Evolutionary conservation across 306 rosid species (phyloP), one percentile per base, ranked within the genome.

Genomic region (Vachellia pachyceras): DNA sequence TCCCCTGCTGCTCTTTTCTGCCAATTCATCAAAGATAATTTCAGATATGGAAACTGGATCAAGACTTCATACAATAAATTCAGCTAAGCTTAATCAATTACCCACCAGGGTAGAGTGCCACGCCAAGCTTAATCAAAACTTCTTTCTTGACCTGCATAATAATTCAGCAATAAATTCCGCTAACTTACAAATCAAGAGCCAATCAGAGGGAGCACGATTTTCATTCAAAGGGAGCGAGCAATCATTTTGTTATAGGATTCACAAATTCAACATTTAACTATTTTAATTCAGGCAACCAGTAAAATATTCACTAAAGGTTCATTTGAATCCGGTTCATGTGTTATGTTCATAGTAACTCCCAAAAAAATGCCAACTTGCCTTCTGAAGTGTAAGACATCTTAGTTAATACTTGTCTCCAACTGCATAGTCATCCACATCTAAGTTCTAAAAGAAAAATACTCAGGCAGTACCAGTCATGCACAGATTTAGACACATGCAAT

Each of bases 131-230:
- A 37, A 87, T 85, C 86, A 95, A 73, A 69, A 93, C 83, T 83
- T 83, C 98, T 84, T 88, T 92, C 92, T 88, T 95, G 63, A 95
- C 98, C 99, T 95, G 83, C 77, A 88, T 68, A 58, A 87, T 79
- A 54, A 66, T 70, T 63, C 73, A 42, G 63, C 6, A 20, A 54
- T 23, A 68, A 25, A 63, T 58, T 82, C 85, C 79, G 76, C 75
- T 70, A 57, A 55, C 44, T 39, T 36, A 52, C 35, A 25, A 13
- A 60, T 14, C 45, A 6, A 44, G 35, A 60, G 20, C 36, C 60
- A 10, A 36, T 46, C 81, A 82, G 22, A 57, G 18, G 33, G 35
- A 13, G 23, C 14, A 44, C 41, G 5, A 5, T 58, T 11, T 65
- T 23, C 6, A 50, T 45, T 44, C n/a, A 33, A 18, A 84, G 52